phyloP scores from a whole-genome alignment of 306 rosid species.

The Hippophae tibetana region DNA sequence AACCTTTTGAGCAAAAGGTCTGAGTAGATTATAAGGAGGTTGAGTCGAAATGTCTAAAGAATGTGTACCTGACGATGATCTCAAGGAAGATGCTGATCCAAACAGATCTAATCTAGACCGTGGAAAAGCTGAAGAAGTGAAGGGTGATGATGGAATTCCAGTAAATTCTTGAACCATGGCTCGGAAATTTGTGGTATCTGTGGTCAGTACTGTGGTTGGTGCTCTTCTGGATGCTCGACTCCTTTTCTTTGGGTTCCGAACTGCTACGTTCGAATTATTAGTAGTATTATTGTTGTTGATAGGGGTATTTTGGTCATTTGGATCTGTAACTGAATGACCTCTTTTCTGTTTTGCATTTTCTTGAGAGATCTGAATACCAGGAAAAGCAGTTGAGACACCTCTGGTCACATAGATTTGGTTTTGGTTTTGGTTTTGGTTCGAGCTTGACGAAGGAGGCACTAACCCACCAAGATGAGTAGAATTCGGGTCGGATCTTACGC shows the following conservation, averaged over 20 bases:
- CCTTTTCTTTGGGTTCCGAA: constrained; percentile 75
- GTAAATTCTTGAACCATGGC: constrained; percentile 99
- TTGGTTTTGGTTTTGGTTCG: constrained; percentile 22
- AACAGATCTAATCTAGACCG: constrained; percentile 66
- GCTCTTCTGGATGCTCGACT: constrained; percentile 91
- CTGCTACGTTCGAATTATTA: constrained; percentile 17
- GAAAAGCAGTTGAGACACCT: constrained; percentile 6
- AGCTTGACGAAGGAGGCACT: constrained; percentile 21
- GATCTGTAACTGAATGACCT: constrained; percentile 12
- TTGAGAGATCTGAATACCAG: constrained; percentile 23
- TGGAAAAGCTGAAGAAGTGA: constrained; percentile 53
- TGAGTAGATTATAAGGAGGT: constrained; percentile 45
- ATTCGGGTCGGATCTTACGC: constrained; percentile 44
- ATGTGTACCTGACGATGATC: constrained; percentile 4
- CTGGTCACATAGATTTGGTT: background rate
- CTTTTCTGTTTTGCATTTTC: constrained; percentile 19
- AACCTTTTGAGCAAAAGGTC: constrained; percentile 67
- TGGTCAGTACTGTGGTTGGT: constrained; percentile 83
- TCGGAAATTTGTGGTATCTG: constrained; percentile 87
- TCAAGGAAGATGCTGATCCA: constrained; percentile 21
- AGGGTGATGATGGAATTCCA: constrained; percentile 90
- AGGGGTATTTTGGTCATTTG: background rate
- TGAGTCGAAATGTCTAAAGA: constrained; percentile 27
- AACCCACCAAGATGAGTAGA: constrained; percentile 33
- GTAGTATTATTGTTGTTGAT: background rate